Conservation (phyloP, 108 stramenopile genomes). For the Aurantiochytrium sp. region DNA sequence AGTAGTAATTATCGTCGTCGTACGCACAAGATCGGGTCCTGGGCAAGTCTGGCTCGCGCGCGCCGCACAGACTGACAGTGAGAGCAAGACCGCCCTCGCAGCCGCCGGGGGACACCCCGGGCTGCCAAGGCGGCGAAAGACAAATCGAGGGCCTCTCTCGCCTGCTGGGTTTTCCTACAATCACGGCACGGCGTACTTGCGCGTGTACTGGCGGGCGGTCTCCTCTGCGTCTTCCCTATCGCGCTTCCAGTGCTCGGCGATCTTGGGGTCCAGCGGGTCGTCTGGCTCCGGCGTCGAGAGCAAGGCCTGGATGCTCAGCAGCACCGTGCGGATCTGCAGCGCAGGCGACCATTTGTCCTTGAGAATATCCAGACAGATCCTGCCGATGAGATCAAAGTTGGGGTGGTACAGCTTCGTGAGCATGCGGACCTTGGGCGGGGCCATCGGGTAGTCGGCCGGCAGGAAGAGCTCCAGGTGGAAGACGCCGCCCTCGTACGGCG, state of each 20-base stretch:
- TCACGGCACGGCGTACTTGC: constrained; percentile 71
- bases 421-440: constrained; percentile 96
- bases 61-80: too few species aligned
- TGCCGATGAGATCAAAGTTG: constrained; percentile 93
- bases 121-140: too few species aligned
- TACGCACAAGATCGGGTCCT: too few species aligned
- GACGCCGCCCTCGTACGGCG: constrained; percentile 76
- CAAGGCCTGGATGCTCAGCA: constrained; percentile 87
- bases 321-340: constrained; percentile 87
- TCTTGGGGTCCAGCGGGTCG: constrained; percentile 92
- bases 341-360: constrained; percentile 99
- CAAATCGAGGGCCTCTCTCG: too few species aligned
- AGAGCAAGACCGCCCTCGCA: too few species aligned
- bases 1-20: too few species aligned
- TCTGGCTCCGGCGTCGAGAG: constrained; percentile 95
- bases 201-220: constrained; percentile 80
- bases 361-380: constrained; percentile 97
- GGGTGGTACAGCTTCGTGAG: constrained; percentile 98
- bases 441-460: constrained; percentile 97
- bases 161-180: too few species aligned
- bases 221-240: constrained; percentile 81
- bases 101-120: too few species aligned
- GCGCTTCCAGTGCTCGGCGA: constrained; percentile 93
- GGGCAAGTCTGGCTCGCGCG: too few species aligned
- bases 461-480: constrained; percentile 90